Evolutionary conservation across 2,329 filamentous ascomycete genomes (phyloP), one percentile per base, ranked within the genome.

Genomic region (Periconia digitata): DNA sequence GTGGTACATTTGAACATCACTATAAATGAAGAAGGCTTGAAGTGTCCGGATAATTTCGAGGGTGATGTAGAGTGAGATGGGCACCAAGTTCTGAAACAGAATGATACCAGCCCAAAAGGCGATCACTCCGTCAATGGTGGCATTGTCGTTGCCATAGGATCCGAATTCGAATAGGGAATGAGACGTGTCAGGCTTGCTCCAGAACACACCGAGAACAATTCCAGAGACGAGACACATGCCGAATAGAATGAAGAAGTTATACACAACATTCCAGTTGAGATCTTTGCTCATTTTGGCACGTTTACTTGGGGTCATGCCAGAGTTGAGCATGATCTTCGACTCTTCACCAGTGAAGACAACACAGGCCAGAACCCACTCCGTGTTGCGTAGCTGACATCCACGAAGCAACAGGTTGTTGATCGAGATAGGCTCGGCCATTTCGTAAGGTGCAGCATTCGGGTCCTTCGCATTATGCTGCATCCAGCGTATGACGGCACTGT

Each of bases 281-380:
- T 96, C 92, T 54, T 90, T 87, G 44, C 92, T 90, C 62, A 99
- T 92, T 58, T 90, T 85, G 32, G 94, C 85, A 54, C 92, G 88
- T 77, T 99, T 99, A 69, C 85, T 95, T 12, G 95, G 94, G 1
- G 94, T 99, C 53, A 92, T 87, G 51, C 94, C 94, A 22, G 94
- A 89, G 69, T 99, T 99, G 76, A 96, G 88, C 94, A 99, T 99
- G 70, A 96, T 97, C 76, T 97, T 99, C 27, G 92, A 96, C 70
- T 99, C 92, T 65, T 92, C 85, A 27, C 94, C 94, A 13, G 94
- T 97, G 73, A 95, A 99, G 16, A 95, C 79, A 42, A 97, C 92
- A 3, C 99, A 82, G 44, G 92, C 94, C 6, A 99, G 81, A 45
- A 91, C 81, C 94, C 94, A 99, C 66, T 97, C 92, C 0, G 94